Percentiles rank a stretch among this genome's conserved stretches.
Evolutionary conservation across 1,284 basidiomycete genomes (phyloP).

Genomic region (Phellopilus nigrolimitatus): DNA sequence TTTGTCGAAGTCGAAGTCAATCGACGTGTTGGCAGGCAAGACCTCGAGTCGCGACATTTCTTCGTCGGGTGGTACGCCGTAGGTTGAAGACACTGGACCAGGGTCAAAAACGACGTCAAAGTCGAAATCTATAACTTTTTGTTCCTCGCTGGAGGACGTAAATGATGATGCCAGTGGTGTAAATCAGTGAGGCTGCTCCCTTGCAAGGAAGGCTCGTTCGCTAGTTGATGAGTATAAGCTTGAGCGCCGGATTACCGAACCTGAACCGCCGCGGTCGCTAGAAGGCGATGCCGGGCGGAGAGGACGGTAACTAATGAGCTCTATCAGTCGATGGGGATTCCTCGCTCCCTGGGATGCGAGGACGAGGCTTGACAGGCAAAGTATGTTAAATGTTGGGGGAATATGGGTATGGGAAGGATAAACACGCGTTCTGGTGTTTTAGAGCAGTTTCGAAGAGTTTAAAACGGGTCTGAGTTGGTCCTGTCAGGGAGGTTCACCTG

Average conservation of each 20-base stretch:
- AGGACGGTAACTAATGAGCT: constrained; percentile 52
- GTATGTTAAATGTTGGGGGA: constrained; percentile 25
- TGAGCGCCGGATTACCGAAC: constrained; percentile 42
- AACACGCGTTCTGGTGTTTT: constrained; percentile 4
- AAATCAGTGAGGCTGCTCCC: constrained; percentile 17
- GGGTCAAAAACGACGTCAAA: constrained; percentile 6
- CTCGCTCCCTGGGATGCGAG: constrained; percentile 68
- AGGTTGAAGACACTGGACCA: background rate
- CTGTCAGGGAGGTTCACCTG: constrained; percentile 79
- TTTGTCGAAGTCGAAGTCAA: constrained; percentile 42
- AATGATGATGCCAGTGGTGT: constrained; percentile 19
- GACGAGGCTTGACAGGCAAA: constrained; percentile 47
- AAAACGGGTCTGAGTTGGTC: constrained; percentile 29
- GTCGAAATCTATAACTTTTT: constrained; percentile 12
- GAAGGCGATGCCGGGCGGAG: constrained; percentile 53
- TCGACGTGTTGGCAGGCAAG: constrained; percentile 42
- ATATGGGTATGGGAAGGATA: constrained; percentile 11
- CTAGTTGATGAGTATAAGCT: constrained; percentile 2
- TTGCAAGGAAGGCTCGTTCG: background rate
- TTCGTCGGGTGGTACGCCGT: constrained; percentile 22
- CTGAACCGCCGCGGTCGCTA: constrained; percentile 66
- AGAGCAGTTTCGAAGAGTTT: constrained; percentile 16
- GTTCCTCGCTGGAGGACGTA: constrained; percentile 15
- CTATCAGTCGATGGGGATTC: constrained; percentile 56
- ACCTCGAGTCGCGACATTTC: constrained; percentile 60